phyloP scores from a whole-genome alignment of 768 basidiomycete genomes.

The Leccinum aurantiacum region DNA sequence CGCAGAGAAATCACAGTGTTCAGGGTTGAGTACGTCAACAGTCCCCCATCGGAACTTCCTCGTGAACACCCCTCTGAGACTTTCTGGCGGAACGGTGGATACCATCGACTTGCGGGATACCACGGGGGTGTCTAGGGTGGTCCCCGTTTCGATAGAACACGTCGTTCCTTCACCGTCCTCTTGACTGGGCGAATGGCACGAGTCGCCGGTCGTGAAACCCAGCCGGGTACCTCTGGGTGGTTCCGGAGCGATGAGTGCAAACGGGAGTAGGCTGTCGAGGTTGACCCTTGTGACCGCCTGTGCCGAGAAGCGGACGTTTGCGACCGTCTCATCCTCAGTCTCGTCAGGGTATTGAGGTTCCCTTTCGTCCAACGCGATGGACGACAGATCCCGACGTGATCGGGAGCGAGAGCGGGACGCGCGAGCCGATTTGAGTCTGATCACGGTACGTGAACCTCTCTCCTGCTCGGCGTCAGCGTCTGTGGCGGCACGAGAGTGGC shows the following conservation, averaged over 20 bases:
- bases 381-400: conserved; percentile 66
- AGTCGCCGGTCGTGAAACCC: conserved; percentile 21
- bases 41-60: conserved; percentile 87
- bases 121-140: conserved; percentile 36
- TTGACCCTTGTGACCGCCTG: conserved; percentile 61
- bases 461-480: conserved; percentile 51
- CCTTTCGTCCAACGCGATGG: conserved; percentile 55
- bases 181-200: conserved; percentile 14
- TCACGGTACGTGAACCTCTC: conserved; percentile 67
- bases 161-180: conserved; percentile 21
- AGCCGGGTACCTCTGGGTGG: conserved; percentile 33
- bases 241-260: conserved; percentile 80
- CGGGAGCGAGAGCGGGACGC: conserved; percentile 67
- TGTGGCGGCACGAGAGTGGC: conserved; percentile 24
- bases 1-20: conserved; percentile 85
- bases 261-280: conserved; percentile 63
- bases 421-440: conserved; percentile 56
- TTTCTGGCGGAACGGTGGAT: conserved; percentile 59
- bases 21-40: conserved; percentile 81
- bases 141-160: conserved; percentile 32
- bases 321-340: conserved; percentile 65
- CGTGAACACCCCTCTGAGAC: conserved; percentile 72
- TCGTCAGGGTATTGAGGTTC: conserved; percentile 58
- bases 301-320: conserved; percentile 77
- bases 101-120: conserved; percentile 35